Evolutionary conservation across 179 eudicot genomes (phyloP).

Genomic region (Beta corolliflora): DNA sequence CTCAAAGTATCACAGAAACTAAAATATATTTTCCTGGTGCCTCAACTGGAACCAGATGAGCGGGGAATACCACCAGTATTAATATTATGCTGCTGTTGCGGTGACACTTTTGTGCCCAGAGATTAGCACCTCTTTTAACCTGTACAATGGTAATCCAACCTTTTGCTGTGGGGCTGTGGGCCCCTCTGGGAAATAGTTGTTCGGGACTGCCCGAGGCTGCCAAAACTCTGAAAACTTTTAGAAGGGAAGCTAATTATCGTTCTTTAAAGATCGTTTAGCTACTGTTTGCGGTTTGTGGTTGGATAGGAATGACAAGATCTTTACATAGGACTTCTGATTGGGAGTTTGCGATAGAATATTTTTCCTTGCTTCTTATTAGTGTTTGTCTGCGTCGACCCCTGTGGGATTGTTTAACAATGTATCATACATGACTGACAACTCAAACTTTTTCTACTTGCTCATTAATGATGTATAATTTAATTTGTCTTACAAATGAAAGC

Average conservation of each 20-base stretch:
- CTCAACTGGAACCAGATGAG: no score
- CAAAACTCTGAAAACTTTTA: no score
- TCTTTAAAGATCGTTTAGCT: not conserved
- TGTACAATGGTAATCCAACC: no score
- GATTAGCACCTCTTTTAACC: no score
- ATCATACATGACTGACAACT: not conserved
- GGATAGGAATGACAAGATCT: not conserved
- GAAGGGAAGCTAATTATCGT: not conserved
- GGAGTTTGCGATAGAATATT: not conserved
- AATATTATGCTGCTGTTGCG: no score
- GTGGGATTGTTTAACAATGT: not conserved
- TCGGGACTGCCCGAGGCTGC: no score
- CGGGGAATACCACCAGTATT: no score
- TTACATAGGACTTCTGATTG: not conserved
- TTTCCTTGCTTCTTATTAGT: conserved; percentile 3
- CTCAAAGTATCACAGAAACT: no score
- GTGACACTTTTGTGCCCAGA: no score
- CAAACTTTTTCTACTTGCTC: not conserved
- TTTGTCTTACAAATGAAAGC: not conserved
- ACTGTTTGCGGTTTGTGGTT: not conserved
- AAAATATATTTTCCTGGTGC: no score
- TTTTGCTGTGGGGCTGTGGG: no score
- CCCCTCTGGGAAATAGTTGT: no score
- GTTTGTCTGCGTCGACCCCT: not conserved
- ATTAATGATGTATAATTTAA: not conserved